phyloP scores from a whole-genome alignment of 2,329 filamentous ascomycete species.

The Penicillium sclerotiorum region DNA sequence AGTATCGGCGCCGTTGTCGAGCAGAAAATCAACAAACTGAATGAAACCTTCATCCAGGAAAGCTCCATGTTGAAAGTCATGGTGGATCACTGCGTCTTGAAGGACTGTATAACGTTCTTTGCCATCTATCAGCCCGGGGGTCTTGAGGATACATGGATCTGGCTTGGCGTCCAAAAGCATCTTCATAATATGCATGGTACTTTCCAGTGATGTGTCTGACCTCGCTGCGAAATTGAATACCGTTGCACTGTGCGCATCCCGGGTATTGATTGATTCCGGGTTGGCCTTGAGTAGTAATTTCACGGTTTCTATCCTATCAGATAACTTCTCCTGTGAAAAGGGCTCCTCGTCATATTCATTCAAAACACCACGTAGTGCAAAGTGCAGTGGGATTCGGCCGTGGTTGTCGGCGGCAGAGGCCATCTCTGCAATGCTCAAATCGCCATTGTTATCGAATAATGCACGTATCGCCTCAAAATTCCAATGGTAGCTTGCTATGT shows the following conservation, averaged over 20 bases:
- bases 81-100: too few relatives aligned
- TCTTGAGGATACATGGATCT: neutral
- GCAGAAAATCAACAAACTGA: neutral
- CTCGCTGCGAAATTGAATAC: neutral
- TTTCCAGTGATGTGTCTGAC: neutral
- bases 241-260: neutral
- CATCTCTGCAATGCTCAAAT: neutral
- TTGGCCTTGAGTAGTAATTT: conserved; percentile 2
- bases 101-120: neutral
- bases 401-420: neutral
- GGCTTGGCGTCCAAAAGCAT: neutral
- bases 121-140: neutral
- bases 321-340: neutral
- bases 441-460: neutral
- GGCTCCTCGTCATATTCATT: neutral
- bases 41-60: neutral
- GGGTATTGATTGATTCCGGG: conserved; percentile 1
- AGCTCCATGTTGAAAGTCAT: neutral
- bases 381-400: conserved; percentile 2
- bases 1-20: neutral
- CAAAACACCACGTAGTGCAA: neutral
- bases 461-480: conserved; percentile 2
- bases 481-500: conserved; percentile 1
- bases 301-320: neutral
- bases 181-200: neutral